Evolutionary conservation across 2,329 filamentous ascomycete genomes (phyloP).

Genomic region (Phyllosticta citribraziliensis): DNA sequence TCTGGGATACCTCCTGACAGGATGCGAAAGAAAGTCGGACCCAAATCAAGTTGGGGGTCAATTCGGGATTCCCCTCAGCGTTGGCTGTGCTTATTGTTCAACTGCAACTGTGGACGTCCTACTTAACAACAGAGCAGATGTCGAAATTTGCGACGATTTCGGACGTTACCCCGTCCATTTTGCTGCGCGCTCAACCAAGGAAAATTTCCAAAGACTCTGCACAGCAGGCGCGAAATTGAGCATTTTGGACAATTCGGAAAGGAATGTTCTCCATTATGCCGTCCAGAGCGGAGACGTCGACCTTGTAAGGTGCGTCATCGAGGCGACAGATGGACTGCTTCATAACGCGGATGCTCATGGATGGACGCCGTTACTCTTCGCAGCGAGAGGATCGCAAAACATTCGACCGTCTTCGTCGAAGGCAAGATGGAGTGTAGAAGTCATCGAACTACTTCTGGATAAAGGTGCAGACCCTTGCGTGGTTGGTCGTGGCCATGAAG

Average conservation of each 20-base stretch:
- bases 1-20: neutral
- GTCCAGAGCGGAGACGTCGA: neutral
- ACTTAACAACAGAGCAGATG: neutral
- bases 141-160: neutral
- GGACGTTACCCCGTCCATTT: neutral
- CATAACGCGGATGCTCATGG: neutral
- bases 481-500: neutral
- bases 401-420: neutral
- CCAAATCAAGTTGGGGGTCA: neutral
- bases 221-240: neutral
- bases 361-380: neutral
- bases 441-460: neutral
- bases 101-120: neutral
- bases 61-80: neutral
- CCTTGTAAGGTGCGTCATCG: neutral
- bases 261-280: neutral
- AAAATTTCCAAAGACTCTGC: neutral
- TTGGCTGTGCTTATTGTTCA: neutral
- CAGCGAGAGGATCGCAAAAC: neutral
- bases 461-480: neutral
- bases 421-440: neutral
- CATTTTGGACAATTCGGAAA: neutral
- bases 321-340: neutral
- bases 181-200: neutral
- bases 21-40: neutral